Evolutionary conservation across 2,329 filamentous ascomycete genomes (phyloP).

Genomic region (Penicillium corylophilum): DNA sequence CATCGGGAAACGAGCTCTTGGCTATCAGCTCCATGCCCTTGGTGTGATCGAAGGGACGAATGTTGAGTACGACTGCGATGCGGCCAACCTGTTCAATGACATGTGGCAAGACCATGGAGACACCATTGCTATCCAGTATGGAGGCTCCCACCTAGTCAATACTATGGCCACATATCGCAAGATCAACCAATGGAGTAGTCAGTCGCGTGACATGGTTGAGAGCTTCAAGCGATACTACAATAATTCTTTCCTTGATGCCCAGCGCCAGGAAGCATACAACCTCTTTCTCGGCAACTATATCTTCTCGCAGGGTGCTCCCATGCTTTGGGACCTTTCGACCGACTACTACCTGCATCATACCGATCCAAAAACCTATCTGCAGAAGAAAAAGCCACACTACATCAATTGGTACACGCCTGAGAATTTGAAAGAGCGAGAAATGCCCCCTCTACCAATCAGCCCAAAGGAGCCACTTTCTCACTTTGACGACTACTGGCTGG

Average conservation of each 20-base stretch:
- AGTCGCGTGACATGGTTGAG: slow-evolving; percentile 97
- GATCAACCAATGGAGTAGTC: slow-evolving; percentile 97
- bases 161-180: slow-evolving; percentile 99
- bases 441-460: slow-evolving; percentile 49
- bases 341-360: slow-evolving; percentile 96
- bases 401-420: slow-evolving; percentile 84
- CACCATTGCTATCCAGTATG: slow-evolving; percentile 96
- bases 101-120: slow-evolving; percentile 99
- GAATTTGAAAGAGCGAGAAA: slow-evolving; percentile 62
- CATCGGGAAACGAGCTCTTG: slow-evolving; percentile 89
- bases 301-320: slow-evolving; percentile 79
- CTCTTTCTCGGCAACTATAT: slow-evolving; percentile 96
- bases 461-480: slow-evolving; percentile 45
- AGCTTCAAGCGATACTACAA: slow-evolving; percentile 99
- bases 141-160: slow-evolving; percentile 94
- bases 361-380: slow-evolving; percentile 71
- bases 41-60: slow-evolving; percentile 77
- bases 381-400: slow-evolving; percentile 67
- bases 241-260: slow-evolving; percentile 96
- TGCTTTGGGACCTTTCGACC: slow-evolving; percentile 93
- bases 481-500: slow-evolving; percentile 94
- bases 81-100: slow-evolving; percentile 91
- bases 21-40: slow-evolving; percentile 86
- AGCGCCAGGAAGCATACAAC: slow-evolving; percentile 96
- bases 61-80: slow-evolving; percentile 92